A percentile compares a stretch with the other conserved stretches of the same genome.
Conservation (phyloP, 176 grass and related monocot genomes). For the Oryza meyeriana region DNA sequence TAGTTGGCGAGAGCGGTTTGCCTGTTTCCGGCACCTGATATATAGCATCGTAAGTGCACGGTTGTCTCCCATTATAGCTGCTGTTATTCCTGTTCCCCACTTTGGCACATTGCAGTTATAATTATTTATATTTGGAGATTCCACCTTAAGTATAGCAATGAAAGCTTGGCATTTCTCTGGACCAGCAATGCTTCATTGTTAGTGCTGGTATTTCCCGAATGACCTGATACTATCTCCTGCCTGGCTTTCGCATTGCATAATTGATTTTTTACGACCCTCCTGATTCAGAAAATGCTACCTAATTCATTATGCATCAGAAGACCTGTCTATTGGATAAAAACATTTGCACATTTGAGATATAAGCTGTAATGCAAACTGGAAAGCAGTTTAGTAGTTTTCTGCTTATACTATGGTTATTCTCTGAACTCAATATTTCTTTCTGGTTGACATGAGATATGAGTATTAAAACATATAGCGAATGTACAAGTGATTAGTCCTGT, state of each 20-base stretch:
- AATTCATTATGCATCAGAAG: background rate
- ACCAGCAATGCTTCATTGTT: background rate
- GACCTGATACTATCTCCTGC: background rate
- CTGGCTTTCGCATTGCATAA: background rate
- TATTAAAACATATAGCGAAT: background rate
- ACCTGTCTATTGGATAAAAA: background rate
- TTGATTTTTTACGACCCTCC: background rate
- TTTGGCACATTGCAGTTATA: background rate
- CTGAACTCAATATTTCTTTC: background rate
- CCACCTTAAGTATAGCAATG: background rate
- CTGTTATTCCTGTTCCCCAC: background rate
- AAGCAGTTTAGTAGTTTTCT: background rate
- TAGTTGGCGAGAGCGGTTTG: constrained; percentile 88
- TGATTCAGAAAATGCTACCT: background rate
- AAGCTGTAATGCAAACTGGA: background rate
- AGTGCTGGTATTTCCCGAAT: background rate
- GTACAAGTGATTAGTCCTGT: background rate
- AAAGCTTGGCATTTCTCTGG: background rate
- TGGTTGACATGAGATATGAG: background rate
- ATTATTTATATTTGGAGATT: background rate
- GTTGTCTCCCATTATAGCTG: background rate
- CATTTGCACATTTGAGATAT: background rate
- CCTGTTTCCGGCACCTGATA: constrained; percentile 76
- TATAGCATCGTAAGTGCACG: constrained; percentile 72
- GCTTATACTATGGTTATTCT: background rate